Base-by-base conservation (phyloP, 2,329 filamentous ascomycete species). In the Colletotrichum graminicola region DNA sequence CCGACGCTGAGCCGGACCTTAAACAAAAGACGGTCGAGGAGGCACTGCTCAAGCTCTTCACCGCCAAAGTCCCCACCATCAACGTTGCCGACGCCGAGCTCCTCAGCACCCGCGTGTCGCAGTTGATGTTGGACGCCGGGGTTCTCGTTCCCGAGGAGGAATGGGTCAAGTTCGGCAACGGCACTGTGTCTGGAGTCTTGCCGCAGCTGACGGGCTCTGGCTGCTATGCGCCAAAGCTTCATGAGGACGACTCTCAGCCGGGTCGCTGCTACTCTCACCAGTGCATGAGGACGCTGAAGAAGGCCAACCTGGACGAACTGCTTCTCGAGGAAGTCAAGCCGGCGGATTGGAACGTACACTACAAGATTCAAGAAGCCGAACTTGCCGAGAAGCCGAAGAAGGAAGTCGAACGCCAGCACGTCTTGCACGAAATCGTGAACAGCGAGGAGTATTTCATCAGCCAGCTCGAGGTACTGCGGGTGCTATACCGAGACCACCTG, bases 31-130 rank as follows among this genome's bases (percentile, higher is more conserved):
- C 93, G 1, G 91, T 99, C 62, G 92, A 94, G 70, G 95, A 98
- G 75, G 95, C 94, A 2, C 86, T 99, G 52, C 91, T 97, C 52
- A 93, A 91, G 39, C 85, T 99, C 8, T 98, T 99, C 80, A 97
- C 94, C 1, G 89, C 93, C 82, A 98, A 98, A 81, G 94, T 99
- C 0, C 95, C 96, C 0, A 99, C 94, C 0, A 98, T 99, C 94
- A 98, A 99, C 76, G 95, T 96, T 52, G 95, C 95, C 7, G 97
- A 99, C 84, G 96, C 96, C 0, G 96, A 99, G 79, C 92, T 91
- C 1, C 85, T 99, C 62, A 94, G 93, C 73, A 88, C 89, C 70
- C 90, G 90, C 51, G 93, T 97, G 0, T 91, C 97, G 2, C 86
- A 90, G 66, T 89, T 91, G 57, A 96, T 99, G 93, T 89, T 95